Percentiles rank a stretch among this genome's conserved stretches.
These are phyloP conservation scores for Fraxinus anomala DNA, from an alignment of 257 asterid genomes.

Conservation along the genomic window DNA sequence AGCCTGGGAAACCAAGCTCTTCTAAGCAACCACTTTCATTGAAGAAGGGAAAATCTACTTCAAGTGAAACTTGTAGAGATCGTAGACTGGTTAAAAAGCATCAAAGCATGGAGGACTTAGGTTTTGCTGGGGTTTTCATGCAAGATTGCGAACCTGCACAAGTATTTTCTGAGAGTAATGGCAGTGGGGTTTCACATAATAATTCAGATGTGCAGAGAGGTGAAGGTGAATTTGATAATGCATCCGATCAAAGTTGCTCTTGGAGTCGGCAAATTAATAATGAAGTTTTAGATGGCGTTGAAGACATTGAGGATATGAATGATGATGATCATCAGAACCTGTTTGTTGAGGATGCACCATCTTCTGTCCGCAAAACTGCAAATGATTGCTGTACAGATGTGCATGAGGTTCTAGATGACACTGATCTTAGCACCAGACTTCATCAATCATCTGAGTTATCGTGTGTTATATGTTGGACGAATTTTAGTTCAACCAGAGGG, in stretches of 20 bases:
- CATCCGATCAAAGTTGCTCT: conserved; percentile 25
- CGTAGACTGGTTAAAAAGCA: conserved; percentile 64
- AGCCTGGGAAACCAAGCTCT: conserved; percentile 43
- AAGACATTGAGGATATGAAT: conserved; percentile 35
- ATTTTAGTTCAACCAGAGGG: conserved; percentile 80
- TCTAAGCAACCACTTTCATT: conserved; percentile 31
- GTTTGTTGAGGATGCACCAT: conserved; percentile 22
- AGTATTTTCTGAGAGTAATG: conserved; percentile 24
- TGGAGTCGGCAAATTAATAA: conserved; percentile 24
- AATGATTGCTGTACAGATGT: conserved; percentile 32
- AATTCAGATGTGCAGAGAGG: conserved; percentile 40
- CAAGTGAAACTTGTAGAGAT: conserved; percentile 38
- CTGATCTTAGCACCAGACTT: conserved; percentile 24
- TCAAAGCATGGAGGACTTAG: conserved; percentile 30
- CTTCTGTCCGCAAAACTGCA: conserved; percentile 23
- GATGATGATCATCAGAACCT: conserved; percentile 30
- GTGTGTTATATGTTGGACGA: conserved; percentile 90
- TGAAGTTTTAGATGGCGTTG: conserved; percentile 30
- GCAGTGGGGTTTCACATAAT: conserved; percentile 24
- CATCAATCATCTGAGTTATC: conserved; percentile 56
- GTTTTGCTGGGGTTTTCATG: conserved; percentile 39
- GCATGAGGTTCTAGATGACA: conserved; percentile 32
- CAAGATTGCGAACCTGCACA: conserved; percentile 28
- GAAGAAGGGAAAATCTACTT: conserved; percentile 43
- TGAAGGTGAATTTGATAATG: conserved; percentile 30